These are phyloP conservation scores for Globisporangium viniferum DNA, from an alignment of 352 stramenopile genomes.

Conservation along the genomic window DNA sequence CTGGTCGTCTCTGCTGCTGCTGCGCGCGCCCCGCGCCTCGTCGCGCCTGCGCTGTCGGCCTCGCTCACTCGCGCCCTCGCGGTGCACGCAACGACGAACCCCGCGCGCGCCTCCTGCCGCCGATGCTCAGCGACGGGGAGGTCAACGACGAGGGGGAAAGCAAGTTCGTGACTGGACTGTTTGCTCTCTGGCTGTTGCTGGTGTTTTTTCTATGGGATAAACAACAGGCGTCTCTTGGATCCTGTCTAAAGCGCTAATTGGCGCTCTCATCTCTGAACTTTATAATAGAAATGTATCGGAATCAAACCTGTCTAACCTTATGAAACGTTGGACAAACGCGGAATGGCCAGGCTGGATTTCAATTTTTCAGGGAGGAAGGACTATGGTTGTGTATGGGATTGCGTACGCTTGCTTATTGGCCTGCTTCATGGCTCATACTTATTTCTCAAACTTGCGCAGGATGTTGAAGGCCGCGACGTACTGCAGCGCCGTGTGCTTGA, in stretches of 20 bases:
- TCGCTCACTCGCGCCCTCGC: constrained; percentile 12
- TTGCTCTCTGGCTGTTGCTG: not conserved
- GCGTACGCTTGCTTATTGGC: not conserved
- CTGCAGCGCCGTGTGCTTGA: constrained; percentile 87
- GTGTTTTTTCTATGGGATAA: not conserved
- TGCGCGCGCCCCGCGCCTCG: constrained; percentile 13
- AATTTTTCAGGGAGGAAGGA: not conserved
- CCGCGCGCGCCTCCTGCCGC: constrained; percentile 8
- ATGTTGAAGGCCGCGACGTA: constrained; percentile 88
- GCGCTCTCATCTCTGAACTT: not conserved
- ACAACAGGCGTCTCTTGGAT: not conserved
- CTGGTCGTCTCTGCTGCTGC: constrained; percentile 7
- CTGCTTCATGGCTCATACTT: constrained; percentile 1
- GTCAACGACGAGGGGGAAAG: constrained; percentile 8
- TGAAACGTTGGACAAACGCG: not conserved
- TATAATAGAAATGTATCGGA: not conserved
- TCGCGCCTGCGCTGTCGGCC: constrained; percentile 11
- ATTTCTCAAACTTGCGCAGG: constrained; percentile 79
- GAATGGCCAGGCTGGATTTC: not conserved
- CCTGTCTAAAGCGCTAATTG: not conserved
- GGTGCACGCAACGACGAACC: constrained; percentile 8
- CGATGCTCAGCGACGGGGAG: constrained; percentile 3
- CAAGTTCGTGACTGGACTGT: constrained; percentile 15
- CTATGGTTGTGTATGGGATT: not conserved
- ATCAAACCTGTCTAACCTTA: not conserved